These are phyloP conservation scores for Phytophthora pisi DNA, from an alignment of 352 stramenopile species.

Conservation along the genomic window DNA sequence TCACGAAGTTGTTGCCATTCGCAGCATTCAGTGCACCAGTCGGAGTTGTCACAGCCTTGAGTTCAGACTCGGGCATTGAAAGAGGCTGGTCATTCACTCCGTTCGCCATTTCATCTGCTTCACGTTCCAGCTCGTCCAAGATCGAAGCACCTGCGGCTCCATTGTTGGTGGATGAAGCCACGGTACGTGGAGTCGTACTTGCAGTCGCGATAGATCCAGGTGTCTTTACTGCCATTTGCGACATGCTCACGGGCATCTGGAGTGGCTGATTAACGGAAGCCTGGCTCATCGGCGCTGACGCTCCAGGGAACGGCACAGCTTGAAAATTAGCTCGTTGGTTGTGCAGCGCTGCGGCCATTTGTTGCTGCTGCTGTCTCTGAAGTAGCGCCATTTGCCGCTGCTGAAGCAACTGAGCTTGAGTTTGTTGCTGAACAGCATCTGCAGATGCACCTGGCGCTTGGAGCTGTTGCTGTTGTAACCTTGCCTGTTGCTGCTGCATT, in stretches of 20 bases:
- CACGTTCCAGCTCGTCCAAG: conserved; percentile 83
- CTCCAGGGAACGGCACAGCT: conserved; percentile 60
- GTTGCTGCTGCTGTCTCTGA: conserved; percentile 73
- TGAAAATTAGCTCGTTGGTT: conserved; percentile 69
- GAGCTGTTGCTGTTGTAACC: conserved; percentile 39
- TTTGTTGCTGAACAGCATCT: conserved; percentile 47
- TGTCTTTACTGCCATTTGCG: conserved; percentile 40
- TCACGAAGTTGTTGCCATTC: conserved; percentile 35
- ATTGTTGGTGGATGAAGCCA: conserved; percentile 15
- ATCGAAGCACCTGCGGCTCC: conserved; percentile 62
- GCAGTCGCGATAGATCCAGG: conserved; percentile 27
- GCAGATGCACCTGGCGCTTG: conserved; percentile 48
- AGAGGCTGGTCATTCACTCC: conserved; percentile 80
- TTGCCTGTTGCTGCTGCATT: conserved; percentile 70
- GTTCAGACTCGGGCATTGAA: conserved; percentile 82
- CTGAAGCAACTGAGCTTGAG: conserved; percentile 57
- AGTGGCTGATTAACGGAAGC: conserved; percentile 47
- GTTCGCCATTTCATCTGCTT: conserved; percentile 89
- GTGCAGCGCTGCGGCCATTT: conserved; percentile 77
- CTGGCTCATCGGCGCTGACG: conserved; percentile 41
- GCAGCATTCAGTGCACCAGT: conserved; percentile 34
- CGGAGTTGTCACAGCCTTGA: conserved; percentile 54
- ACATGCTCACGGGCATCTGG: conserved; percentile 63
- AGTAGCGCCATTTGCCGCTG: conserved; percentile 67
- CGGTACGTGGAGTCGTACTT: conserved; percentile 25